Evolutionary conservation across 2,329 filamentous ascomycete genomes (phyloP).

Genomic region (Hypoxylon rubiginosum): DNA sequence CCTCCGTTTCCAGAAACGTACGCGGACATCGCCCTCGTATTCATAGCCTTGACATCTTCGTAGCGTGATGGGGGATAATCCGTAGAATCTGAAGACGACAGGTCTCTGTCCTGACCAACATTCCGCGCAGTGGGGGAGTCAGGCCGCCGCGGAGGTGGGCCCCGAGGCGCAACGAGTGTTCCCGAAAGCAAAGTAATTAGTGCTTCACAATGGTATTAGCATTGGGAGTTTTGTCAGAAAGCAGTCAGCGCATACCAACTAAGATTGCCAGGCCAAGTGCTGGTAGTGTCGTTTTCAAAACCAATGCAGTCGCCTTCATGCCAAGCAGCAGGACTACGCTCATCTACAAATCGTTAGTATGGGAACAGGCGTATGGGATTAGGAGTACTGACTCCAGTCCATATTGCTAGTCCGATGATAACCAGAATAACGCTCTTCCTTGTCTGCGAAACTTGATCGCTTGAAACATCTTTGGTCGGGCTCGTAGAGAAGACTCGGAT

Average conservation of each 20-base stretch:
- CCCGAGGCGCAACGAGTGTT: slow-evolving; percentile 51
- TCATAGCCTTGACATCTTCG: slow-evolving; percentile 63
- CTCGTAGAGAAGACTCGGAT: slow-evolving; percentile 58
- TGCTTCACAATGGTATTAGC: slow-evolving; percentile 48
- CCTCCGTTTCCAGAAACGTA: slow-evolving; percentile 52
- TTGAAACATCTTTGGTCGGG: slow-evolving; percentile 52
- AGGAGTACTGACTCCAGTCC: slow-evolving; percentile 64
- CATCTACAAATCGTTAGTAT: slow-evolving; percentile 54
- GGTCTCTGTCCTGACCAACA: slow-evolving; percentile 54
- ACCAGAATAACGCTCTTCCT: slow-evolving; percentile 59
- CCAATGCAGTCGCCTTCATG: slow-evolving; percentile 57
- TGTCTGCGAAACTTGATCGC: slow-evolving; percentile 48
- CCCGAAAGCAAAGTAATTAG: slow-evolving; percentile 58
- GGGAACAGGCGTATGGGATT: slow-evolving; percentile 20
- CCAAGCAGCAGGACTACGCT: slow-evolving; percentile 67
- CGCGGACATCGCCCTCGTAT: slow-evolving; percentile 54
- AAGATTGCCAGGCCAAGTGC: slow-evolving; percentile 64
- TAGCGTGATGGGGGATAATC: slow-evolving; percentile 62
- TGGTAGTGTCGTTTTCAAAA: slow-evolving; percentile 64
- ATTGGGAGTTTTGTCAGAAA: slow-evolving; percentile 2
- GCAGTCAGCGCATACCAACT: slow-evolving; percentile 58
- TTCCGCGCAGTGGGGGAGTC: slow-evolving; percentile 58
- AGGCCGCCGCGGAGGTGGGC: slow-evolving; percentile 50
- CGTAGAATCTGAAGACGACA: slow-evolving; percentile 58
- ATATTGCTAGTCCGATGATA: slow-evolving; percentile 62